Percentiles rank a stretch among this genome's conserved stretches.
These are phyloP conservation scores for Cymbidium sinense DNA, from an alignment of 106 monocot species.

Conservation along the genomic window DNA sequence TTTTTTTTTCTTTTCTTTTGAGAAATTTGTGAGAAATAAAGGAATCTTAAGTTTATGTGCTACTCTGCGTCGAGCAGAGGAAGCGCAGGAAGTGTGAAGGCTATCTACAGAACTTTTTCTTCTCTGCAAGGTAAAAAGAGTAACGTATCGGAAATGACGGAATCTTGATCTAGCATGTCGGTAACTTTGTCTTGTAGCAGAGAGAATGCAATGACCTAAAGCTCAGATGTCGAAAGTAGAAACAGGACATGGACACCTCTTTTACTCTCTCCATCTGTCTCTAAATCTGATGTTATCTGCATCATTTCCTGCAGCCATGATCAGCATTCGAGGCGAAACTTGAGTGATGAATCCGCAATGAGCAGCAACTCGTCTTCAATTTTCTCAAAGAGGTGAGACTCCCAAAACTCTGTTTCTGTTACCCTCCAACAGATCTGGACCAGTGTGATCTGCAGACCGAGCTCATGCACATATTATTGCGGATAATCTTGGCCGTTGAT, in stretches of 20 bases:
- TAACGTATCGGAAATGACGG: not conserved
- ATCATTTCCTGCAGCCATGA: not conserved
- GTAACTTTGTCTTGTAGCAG: not conserved
- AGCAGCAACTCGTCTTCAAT: not conserved
- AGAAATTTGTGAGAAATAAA: not conserved
- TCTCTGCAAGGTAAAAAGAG: not conserved
- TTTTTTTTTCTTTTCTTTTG: not conserved
- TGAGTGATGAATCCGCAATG: not conserved
- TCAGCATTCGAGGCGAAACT: not conserved
- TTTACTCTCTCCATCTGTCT: too few relatives aligned
- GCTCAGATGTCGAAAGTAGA: not conserved
- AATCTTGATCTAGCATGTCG: not conserved
- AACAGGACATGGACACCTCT: too few relatives aligned
- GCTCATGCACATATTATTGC: not conserved
- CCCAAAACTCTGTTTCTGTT: constrained; percentile 3
- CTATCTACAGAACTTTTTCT: too few relatives aligned
- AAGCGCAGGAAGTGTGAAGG: too few relatives aligned
- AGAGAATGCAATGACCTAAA: not conserved
- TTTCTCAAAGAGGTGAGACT: not conserved
- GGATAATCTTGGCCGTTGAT: not conserved
- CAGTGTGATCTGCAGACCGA: not conserved
- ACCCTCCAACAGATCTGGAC: not conserved
- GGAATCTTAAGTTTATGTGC: not conserved
- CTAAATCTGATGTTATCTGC: not conserved
- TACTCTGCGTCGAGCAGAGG: not conserved